Evolutionary conservation across 257 asterid species (phyloP).

Genomic region (Jasminum sambac): DNA sequence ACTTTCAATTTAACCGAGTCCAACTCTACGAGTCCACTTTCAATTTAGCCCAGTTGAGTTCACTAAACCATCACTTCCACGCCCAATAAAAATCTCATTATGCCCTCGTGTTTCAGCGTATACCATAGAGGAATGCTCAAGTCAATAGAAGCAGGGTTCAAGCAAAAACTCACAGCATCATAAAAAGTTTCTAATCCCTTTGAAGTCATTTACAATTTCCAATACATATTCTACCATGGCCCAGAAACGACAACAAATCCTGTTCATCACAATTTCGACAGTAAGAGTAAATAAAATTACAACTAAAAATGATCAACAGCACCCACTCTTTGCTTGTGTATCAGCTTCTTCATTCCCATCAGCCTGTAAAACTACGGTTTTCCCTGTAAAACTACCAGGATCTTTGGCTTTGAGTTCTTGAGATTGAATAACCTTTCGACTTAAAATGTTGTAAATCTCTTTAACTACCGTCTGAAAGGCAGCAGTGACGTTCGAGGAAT

Average conservation of each 20-base stretch:
- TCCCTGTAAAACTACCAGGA: conserved; percentile 58
- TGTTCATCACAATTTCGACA: conserved; percentile 19
- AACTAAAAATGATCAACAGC: conserved; percentile 50
- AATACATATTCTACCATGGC: conserved; percentile 31
- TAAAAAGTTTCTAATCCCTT: conserved; percentile 19
- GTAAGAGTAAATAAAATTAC: conserved; percentile 21
- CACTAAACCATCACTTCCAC: too few relatives aligned
- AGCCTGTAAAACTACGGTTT: conserved; percentile 65
- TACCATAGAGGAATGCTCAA: not conserved
- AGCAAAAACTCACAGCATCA: not conserved
- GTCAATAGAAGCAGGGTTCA: not conserved
- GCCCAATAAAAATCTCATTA: not conserved
- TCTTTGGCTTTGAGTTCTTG: conserved; percentile 78
- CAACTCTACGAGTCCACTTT: too few relatives aligned
- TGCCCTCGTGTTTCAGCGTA: too few relatives aligned
- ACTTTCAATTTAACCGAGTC: too few relatives aligned
- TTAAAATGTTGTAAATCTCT: conserved; percentile 78
- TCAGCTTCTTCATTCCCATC: conserved; percentile 49
- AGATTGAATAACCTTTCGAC: conserved; percentile 92
- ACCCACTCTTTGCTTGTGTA: conserved; percentile 46
- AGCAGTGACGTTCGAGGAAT: conserved; percentile 70
- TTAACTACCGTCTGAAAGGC: conserved; percentile 85
- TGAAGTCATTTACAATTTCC: conserved; percentile 41
- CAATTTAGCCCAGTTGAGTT: too few relatives aligned
- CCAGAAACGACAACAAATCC: conserved; percentile 7